These are phyloP conservation scores for Ganoderma leucocontextum DNA, from an alignment of 1,284 basidiomycete species.

Conservation along the genomic window DNA sequence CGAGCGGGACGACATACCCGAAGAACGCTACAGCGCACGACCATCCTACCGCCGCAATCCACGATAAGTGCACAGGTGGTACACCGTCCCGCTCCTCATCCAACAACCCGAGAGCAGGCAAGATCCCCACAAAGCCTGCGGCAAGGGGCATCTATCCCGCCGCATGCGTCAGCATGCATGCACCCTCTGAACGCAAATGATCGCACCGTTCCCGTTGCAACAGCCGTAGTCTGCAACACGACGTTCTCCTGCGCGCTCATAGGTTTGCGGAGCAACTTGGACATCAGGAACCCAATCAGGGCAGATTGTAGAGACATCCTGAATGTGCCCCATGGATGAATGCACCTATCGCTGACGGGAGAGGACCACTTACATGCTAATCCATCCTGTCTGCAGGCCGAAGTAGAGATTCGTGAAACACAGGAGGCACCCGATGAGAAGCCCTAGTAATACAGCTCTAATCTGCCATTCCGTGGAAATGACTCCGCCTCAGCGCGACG, in stretches of 20 bases:
- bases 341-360: neutral
- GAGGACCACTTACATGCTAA: conserved; percentile 61
- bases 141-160: conserved; percentile 81
- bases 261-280: conserved; percentile 74
- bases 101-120: conserved; percentile 88
- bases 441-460: conserved; percentile 62
- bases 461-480: conserved; percentile 37
- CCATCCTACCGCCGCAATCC: conserved; percentile 81
- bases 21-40: conserved; percentile 92
- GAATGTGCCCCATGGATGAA: neutral
- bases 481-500: neutral
- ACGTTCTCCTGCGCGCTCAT: conserved; percentile 92
- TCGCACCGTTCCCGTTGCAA: conserved; percentile 82
- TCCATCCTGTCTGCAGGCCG: conserved; percentile 82
- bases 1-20: conserved; percentile 58
- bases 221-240: conserved; percentile 94
- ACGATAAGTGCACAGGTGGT: conserved; percentile 78
- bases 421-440: conserved; percentile 75
- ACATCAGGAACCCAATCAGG: conserved; percentile 90
- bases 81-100: conserved; percentile 79
- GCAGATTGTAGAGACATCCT: conserved; percentile 98
- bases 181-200: too few relatives aligned
- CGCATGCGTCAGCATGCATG: neutral
- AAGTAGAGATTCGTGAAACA: conserved; percentile 84
- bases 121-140: conserved; percentile 94